phyloP scores from a whole-genome alignment of 2,329 filamentous ascomycete genomes.

The Aspergillus tanneri region DNA sequence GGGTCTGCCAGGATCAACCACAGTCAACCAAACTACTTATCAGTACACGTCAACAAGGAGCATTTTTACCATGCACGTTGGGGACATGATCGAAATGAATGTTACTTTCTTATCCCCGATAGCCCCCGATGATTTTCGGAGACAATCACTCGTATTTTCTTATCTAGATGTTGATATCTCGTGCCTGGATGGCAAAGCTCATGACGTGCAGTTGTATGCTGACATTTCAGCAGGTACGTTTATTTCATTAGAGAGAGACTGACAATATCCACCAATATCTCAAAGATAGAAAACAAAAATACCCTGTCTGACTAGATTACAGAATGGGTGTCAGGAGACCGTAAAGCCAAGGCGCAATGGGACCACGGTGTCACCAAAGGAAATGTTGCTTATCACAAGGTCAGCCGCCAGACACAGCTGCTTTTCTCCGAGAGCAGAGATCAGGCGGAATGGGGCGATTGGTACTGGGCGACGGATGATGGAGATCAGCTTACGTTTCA shows the following conservation, averaged over 20 bases:
- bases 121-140: slow-evolving; percentile 62
- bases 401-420: slow-evolving; percentile 49
- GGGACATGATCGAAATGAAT: slow-evolving; percentile 60
- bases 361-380: slow-evolving; percentile 52
- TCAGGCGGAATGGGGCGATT: slow-evolving; percentile 54
- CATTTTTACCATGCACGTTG: slow-evolving; percentile 67
- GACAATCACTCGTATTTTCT: slow-evolving; percentile 69
- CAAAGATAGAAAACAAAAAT: background rate
- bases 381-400: slow-evolving; percentile 62
- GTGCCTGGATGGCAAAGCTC: slow-evolving; percentile 61
- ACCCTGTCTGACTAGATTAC: slow-evolving; percentile 12
- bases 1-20: slow-evolving; percentile 54
- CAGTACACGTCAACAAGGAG: slow-evolving; percentile 72
- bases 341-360: slow-evolving; percentile 60
- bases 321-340: slow-evolving; percentile 73
- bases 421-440: slow-evolving; percentile 50
- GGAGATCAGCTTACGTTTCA: slow-evolving; percentile 45
- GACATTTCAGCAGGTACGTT: slow-evolving; percentile 67
- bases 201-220: slow-evolving; percentile 69
- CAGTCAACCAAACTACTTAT: slow-evolving; percentile 59
- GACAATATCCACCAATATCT: background rate
- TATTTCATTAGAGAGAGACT: too few species aligned
- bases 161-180: slow-evolving; percentile 65
- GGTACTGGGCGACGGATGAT: slow-evolving; percentile 54
- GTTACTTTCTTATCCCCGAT: slow-evolving; percentile 71